Percentiles rank a stretch among this genome's conserved stretches.
These are phyloP conservation scores for Xylaria nigripes DNA, from an alignment of 495 filamentous ascomycete genomes.

Conservation along the genomic window DNA sequence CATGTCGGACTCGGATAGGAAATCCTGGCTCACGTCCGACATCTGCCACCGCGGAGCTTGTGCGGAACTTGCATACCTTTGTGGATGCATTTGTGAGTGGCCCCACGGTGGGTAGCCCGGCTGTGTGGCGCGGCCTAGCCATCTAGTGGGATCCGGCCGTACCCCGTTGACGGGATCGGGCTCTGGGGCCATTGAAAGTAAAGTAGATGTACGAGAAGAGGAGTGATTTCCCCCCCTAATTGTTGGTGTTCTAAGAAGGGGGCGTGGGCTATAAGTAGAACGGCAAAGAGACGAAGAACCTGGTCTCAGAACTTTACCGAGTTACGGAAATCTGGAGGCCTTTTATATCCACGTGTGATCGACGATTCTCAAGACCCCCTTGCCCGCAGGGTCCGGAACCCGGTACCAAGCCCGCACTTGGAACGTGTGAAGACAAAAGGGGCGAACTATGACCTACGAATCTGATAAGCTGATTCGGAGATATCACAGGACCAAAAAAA, in stretches of 20 bases:
- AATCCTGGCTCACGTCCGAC: slow-evolving; percentile 17
- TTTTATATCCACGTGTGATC: neutral
- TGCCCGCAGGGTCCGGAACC: too few species aligned
- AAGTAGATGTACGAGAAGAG: too few species aligned
- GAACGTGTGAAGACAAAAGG: too few species aligned
- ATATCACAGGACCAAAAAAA: too few species aligned
- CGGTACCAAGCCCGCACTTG: too few species aligned
- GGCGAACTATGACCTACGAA: too few species aligned
- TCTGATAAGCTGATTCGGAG: too few species aligned
- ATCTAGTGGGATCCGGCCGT: neutral
- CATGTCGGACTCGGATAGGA: slow-evolving; percentile 18
- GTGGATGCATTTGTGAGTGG: slow-evolving; percentile 1
- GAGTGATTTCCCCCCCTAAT: too few species aligned
- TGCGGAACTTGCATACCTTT: neutral
- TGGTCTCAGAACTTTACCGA: neutral
- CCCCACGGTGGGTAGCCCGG: neutral
- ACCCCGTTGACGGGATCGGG: neutral
- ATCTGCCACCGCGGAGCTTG: slow-evolving; percentile 14
- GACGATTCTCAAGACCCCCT: neutral
- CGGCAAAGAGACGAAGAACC: neutral
- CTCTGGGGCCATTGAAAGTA: neutral
- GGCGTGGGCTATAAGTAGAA: neutral
- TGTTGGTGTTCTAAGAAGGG: neutral
- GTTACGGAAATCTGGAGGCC: neutral
- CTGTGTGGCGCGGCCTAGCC: neutral